Conservation (phyloP, 345 rosid species). For the Moricandia arvensis region DNA sequence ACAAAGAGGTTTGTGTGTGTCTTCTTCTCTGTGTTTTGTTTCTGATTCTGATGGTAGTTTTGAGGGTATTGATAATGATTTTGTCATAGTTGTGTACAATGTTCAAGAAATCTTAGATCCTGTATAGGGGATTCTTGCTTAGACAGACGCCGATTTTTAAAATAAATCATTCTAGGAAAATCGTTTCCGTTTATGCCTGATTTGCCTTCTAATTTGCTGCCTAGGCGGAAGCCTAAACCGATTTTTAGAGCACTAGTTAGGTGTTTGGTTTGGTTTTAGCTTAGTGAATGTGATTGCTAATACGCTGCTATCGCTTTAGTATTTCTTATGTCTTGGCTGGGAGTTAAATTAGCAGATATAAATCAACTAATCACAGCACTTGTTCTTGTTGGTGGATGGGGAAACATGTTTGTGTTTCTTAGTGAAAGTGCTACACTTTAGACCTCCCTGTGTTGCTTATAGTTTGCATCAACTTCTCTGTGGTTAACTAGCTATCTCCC, state of each 20-base stretch:
- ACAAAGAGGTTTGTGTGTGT: conserved; percentile 48
- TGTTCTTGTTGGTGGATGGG: background rate
- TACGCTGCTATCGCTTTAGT: background rate
- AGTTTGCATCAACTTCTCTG: background rate
- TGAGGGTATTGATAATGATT: background rate
- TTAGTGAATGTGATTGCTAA: conserved; percentile 10
- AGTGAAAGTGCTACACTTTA: background rate
- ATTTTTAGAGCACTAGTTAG: too few relatives aligned
- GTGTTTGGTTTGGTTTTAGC: background rate
- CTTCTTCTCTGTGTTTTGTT: background rate
- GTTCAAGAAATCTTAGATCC: too few relatives aligned
- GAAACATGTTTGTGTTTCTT: conserved; percentile 20
- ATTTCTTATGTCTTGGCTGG: background rate
- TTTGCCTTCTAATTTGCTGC: too few relatives aligned
- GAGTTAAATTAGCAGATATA: background rate
- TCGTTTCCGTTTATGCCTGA: too few relatives aligned
- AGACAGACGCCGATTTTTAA: too few relatives aligned
- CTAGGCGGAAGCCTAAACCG: too few relatives aligned
- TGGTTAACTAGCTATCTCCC: conserved; percentile 9
- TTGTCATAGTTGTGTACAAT: too few relatives aligned
- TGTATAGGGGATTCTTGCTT: too few relatives aligned
- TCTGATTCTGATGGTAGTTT: background rate
- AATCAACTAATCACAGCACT: background rate
- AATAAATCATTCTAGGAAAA: too few relatives aligned
- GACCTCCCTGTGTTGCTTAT: background rate